Evolutionary conservation across 257 asterid species (phyloP).

Genomic region (Henckelia pumila): DNA sequence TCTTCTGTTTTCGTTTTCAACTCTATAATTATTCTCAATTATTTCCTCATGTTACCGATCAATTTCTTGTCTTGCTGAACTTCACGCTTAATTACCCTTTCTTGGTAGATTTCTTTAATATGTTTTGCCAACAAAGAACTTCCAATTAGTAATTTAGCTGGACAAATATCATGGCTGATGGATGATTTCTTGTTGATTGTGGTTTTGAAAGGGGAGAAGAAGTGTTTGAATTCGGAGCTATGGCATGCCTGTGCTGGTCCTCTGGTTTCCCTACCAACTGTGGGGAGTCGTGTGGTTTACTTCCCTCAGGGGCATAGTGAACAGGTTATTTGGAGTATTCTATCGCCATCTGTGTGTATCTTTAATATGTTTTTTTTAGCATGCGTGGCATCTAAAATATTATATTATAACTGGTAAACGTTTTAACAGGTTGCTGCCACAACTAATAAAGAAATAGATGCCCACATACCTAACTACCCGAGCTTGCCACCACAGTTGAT

Average conservation of each 20-base stretch:
- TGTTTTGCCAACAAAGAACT: conserved; percentile 16
- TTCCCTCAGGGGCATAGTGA: conserved; percentile 99
- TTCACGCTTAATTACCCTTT: conserved; percentile 32
- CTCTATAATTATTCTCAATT: conserved; percentile 12
- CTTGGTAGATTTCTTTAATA: conserved; percentile 22
- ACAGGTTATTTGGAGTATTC: conserved; percentile 56
- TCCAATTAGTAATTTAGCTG: conserved; percentile 14
- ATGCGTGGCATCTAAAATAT: conserved; percentile 26
- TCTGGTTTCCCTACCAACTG: conserved; percentile 75
- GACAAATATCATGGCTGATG: conserved; percentile 30
- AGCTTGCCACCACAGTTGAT: conserved; percentile 84
- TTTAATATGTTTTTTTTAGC: conserved; percentile 15
- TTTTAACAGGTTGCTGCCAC: conserved; percentile 82
- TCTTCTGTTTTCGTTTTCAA: neutral
- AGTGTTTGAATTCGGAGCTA: conserved; percentile 90
- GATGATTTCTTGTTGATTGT: conserved; percentile 33
- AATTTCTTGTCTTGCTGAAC: conserved; percentile 22
- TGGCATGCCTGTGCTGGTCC: conserved; percentile 99
- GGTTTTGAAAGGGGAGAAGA: conserved; percentile 75
- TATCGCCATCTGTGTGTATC: conserved; percentile 8
- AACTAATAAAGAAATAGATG: conserved; percentile 88
- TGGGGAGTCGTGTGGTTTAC: conserved; percentile 94
- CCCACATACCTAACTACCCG: conserved; percentile 93
- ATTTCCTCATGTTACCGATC: conserved; percentile 27
- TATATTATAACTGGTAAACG: conserved; percentile 26